Evolutionary conservation across 2,329 filamentous ascomycete genomes (phyloP), one percentile per base, ranked within the genome.

Genomic region (Microdochium nivale): DNA sequence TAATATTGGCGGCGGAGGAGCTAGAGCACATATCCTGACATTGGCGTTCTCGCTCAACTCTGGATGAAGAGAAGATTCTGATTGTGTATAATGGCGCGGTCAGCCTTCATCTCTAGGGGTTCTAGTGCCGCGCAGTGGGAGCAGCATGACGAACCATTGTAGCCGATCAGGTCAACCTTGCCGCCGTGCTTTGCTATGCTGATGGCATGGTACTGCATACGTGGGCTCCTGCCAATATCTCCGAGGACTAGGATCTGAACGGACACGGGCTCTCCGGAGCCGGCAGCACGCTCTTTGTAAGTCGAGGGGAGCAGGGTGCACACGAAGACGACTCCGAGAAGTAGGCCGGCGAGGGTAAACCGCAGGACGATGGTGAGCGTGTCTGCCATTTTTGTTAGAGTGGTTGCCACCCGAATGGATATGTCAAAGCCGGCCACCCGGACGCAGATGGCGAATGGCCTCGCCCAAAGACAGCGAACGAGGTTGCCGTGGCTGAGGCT

Each of bases 141-240:
- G 37, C 21, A 51, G 27, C 11, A 30, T 11, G 48, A 50, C 65
- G 55, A 66, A 91, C 90, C 89, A 65, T 86, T 77, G 65, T 96
- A 97, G 47, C 92, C 94, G 59, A 99, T 85, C 13, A 99, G 73
- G 65, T 92, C 84, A 21, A 96, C 92, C 32, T 78, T 77, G 7
- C 84, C 86, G 24, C 89, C 89, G 63, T 90, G 84, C 61, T 85
- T 87, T 40, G 90, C 89, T 62, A 97, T 84, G 66, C 92, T 97
- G 59, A 96, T 75, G 21, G 92, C 92, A 78, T 99, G 94, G 62
- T 99, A 97, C 65, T 97, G 91, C 92, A 99, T 99, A 52, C 94
- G 89, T 49, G 94, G 94, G 65, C 92, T 97, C 47, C 91, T 83
- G 37, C 94, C 94, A 66, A 99, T 91, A 64, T 99, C 94, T 46